These are phyloP conservation scores for Sarcomyxa edulis DNA, from an alignment of 768 basidiomycete species.

Conservation along the genomic window DNA sequence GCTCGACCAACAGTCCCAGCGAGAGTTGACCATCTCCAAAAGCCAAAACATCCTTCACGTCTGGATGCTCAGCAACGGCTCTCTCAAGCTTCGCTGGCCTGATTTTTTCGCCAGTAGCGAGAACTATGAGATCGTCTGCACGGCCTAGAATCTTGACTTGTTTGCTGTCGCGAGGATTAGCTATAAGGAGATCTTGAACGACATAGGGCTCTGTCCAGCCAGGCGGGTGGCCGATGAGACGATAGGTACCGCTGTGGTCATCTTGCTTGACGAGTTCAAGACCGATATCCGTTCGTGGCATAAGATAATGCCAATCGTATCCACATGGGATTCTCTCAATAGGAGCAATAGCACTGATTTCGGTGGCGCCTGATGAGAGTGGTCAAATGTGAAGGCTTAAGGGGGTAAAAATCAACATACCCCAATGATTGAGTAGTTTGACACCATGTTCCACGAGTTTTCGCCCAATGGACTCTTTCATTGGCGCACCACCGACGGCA, in stretches of 20 bases:
- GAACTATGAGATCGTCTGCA: conserved; percentile 35
- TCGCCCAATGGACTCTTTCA: conserved; percentile 28
- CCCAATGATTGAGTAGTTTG: conserved; percentile 35
- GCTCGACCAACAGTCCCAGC: conserved; percentile 32
- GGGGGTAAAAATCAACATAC: conserved; percentile 13
- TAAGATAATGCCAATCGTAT: conserved; percentile 34
- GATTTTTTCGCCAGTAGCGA: conserved; percentile 39
- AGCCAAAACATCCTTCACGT: conserved; percentile 29
- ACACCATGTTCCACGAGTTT: conserved; percentile 25
- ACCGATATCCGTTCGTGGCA: conserved; percentile 26
- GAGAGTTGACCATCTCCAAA: conserved; percentile 30
- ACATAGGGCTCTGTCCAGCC: conserved; percentile 27
- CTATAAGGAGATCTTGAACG: conserved; percentile 32
- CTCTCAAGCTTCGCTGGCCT: conserved; percentile 26
- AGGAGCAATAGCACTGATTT: conserved; percentile 31
- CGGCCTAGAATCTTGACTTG: conserved; percentile 32
- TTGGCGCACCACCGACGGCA: conserved; percentile 32
- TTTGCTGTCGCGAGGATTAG: conserved; percentile 21
- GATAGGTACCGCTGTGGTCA: conserved; percentile 18
- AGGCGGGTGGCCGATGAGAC: conserved; percentile 24
- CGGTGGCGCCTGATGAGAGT: conserved; percentile 23
- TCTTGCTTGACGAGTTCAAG: conserved; percentile 22
- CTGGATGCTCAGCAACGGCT: conserved; percentile 27
- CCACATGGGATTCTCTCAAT: conserved; percentile 22
- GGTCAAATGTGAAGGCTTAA: not conserved